phyloP scores from a whole-genome alignment of 2,329 filamentous ascomycete genomes.

The Onygena corvina region DNA sequence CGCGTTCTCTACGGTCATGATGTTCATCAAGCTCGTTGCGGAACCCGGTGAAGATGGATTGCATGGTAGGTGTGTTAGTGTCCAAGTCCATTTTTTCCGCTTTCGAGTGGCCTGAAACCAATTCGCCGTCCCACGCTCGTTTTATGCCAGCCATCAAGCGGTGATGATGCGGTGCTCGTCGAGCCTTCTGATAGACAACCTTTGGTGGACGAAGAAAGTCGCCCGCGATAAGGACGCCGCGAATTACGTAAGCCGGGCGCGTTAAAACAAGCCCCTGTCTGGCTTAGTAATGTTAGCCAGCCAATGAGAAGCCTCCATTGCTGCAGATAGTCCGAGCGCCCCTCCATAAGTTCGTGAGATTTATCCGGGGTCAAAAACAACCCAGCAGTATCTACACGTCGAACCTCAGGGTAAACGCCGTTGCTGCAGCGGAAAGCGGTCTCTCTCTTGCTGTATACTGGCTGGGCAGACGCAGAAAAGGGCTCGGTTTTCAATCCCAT shows the following conservation, averaged over 20 bases:
- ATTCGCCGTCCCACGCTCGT: slow-evolving; percentile 30
- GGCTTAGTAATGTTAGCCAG: not conserved
- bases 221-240: not conserved
- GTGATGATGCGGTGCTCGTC: not conserved
- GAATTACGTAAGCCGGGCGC: not conserved
- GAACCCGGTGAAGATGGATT: slow-evolving; percentile 72
- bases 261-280: not conserved
- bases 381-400: slow-evolving; percentile 4
- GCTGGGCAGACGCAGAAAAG: not conserved
- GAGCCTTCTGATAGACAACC: not conserved
- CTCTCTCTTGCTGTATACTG: no score
- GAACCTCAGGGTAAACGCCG: no score
- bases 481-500: not conserved
- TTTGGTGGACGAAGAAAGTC: no score
- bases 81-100: slow-evolving; percentile 10
- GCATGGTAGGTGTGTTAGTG: slow-evolving; percentile 31
- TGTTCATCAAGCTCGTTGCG: slow-evolving; percentile 84
- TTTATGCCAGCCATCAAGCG: slow-evolving; percentile 27
- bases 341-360: not conserved
- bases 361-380: slow-evolving; percentile 5
- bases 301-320: not conserved
- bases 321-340: slow-evolving; percentile 1
- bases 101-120: slow-evolving; percentile 15
- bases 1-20: slow-evolving; percentile 78
- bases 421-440: no score